Base-by-base conservation (phyloP, 2,329 filamentous ascomycete genomes). In the Fusarium brachygibbosum region DNA sequence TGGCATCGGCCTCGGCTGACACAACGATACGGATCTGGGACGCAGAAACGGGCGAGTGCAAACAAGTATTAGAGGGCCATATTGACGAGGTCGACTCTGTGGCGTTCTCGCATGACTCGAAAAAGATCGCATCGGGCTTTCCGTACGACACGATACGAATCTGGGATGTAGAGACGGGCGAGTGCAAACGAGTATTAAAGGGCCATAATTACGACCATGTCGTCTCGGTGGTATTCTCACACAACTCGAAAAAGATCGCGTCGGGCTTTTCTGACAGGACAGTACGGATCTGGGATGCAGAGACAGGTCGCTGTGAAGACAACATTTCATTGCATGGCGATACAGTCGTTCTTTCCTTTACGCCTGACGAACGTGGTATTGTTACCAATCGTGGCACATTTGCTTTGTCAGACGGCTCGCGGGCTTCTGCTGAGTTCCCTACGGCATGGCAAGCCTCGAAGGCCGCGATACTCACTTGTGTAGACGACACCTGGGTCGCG, bases 11-110 rank as follows among this genome's bases (percentile, higher is more conserved):
- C n/a, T 51, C 51, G 17, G 0, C 0, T 3, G 40, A 55, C 7
- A n/a, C 16, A 3, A 44, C 50, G 1, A 14, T 56, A 14, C 38
- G 40, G 19, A 51, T 64, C 14, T 64, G 56, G 56, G 6, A 49
- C 7, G 17, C 25, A 10, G 34, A n/a, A n/a, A n/a, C n/a, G n/a
- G n/a, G n/a, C n/a, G n/a, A n/a, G n/a, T n/a, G n/a, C n/a, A n/a
- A n/a, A n/a, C n/a, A n/a, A n/a, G n/a, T n/a, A n/a, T n/a, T n/a
- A n/a, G n/a, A n/a, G n/a, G n/a, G n/a, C n/a, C n/a, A n/a, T n/a
- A n/a, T n/a, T n/a, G n/a, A n/a, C n/a, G n/a, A n/a, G n/a, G n/a
- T n/a, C n/a, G n/a, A n/a, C n/a, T n/a, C n/a, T n/a, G n/a, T n/a
- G n/a, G n/a, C n/a, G n/a, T n/a, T n/a, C n/a, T n/a, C n/a, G n/a